Conservation (phyloP, 2,329 filamentous ascomycete genomes). For the Ophiosphaerella herpotricha region DNA sequence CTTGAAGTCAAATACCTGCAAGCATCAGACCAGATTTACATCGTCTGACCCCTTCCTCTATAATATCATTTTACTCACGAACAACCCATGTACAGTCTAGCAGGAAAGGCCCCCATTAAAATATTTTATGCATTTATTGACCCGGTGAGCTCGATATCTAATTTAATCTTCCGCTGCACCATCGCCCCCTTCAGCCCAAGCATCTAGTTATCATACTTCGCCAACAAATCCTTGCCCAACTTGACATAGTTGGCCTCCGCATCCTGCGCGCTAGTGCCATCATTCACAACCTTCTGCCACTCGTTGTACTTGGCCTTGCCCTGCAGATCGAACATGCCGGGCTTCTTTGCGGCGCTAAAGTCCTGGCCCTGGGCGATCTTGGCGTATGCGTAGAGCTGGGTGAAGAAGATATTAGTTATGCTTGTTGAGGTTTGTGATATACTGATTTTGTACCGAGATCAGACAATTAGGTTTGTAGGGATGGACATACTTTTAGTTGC, state of each 20-base stretch:
- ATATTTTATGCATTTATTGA: background rate
- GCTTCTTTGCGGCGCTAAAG: conserved; percentile 51
- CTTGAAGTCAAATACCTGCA: too few species aligned
- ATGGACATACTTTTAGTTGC: conserved; percentile 55
- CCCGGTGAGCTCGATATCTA: background rate
- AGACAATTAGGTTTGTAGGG: background rate
- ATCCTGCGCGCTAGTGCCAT: conserved; percentile 63
- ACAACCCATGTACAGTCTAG: too few species aligned
- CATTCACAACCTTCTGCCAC: conserved; percentile 73
- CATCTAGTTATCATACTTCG: conserved; percentile 63
- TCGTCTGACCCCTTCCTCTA: too few species aligned
- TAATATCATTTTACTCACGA: too few species aligned
- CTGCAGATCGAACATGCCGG: conserved; percentile 72
- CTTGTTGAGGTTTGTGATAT: too few species aligned
- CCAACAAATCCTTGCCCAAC: conserved; percentile 73
- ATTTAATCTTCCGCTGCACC: background rate
- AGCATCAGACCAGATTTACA: too few species aligned
- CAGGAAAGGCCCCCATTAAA: too few species aligned
- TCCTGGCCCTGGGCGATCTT: conserved; percentile 49
- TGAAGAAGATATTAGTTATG: conserved; percentile 3
- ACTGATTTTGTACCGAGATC: background rate
- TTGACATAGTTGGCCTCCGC: conserved; percentile 79
- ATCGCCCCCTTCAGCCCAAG: background rate
- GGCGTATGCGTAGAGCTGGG: conserved; percentile 58
- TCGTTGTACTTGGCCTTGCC: conserved; percentile 79